Conservation (phyloP, 1,284 basidiomycete genomes). For the Ceratobasidium sp. region DNA sequence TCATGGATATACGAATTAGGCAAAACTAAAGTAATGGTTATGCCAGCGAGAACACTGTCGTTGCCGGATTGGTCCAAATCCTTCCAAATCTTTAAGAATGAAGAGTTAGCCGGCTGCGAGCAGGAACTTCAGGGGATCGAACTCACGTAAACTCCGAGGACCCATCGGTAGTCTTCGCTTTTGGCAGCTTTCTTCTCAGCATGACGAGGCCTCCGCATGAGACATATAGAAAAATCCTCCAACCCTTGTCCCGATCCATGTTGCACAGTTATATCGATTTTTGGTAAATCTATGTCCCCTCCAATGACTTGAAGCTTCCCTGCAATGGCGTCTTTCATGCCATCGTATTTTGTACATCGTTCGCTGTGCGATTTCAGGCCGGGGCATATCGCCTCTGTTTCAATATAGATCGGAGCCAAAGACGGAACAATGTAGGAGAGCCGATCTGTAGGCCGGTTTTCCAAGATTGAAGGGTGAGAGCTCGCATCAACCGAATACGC, state of each 20-base stretch:
- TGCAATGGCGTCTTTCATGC: neutral
- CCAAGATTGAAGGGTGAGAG: neutral
- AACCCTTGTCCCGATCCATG: neutral
- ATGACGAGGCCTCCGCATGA: neutral
- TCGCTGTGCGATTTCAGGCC: neutral
- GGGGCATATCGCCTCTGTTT: constrained; percentile 16
- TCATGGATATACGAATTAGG: neutral
- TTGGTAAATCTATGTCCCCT: neutral
- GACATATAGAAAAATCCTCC: constrained; percentile 19
- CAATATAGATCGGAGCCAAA: constrained; percentile 7
- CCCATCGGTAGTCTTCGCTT: constrained; percentile 5
- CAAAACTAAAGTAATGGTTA: neutral
- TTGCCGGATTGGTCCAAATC: neutral
- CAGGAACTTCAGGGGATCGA: neutral
- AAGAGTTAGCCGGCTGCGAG: neutral
- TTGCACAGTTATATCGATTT: neutral
- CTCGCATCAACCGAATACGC: neutral
- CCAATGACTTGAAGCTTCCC: constrained; percentile 14
- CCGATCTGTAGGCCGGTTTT: neutral
- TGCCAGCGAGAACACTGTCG: neutral
- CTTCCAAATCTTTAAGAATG: neutral
- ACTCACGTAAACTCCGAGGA: constrained; percentile 26
- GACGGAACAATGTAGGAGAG: constrained; percentile 15
- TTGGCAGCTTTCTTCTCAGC: neutral
- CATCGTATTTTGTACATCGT: neutral